phyloP scores from a whole-genome alignment of 176 grass and related monocot species.

The Urochloa ruziziensis region DNA sequence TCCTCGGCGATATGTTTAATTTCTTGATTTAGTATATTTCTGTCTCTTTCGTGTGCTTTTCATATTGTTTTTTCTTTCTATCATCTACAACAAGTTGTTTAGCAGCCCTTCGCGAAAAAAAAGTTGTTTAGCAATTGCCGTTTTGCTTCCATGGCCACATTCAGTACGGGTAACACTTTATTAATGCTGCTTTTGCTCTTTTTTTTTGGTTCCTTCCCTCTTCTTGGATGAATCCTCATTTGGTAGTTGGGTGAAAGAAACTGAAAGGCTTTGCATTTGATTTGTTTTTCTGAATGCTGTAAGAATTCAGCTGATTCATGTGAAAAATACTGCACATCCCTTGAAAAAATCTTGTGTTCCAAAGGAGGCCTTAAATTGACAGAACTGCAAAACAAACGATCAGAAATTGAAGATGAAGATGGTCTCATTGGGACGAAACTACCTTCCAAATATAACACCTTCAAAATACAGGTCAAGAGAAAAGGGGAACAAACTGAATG shows the following conservation, averaged over 20 bases:
- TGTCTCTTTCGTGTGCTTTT: neutral
- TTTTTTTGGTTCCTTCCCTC: neutral
- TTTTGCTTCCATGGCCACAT: neutral
- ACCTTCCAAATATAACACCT: neutral
- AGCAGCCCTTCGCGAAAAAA: too few relatives aligned
- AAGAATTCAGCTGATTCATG: neutral
- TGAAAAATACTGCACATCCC: neutral
- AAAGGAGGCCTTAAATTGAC: neutral
- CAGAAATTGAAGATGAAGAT: neutral
- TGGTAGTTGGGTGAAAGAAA: neutral
- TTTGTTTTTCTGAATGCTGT: neutral
- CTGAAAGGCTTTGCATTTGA: neutral
- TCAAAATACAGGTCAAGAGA: slow-evolving; percentile 22
- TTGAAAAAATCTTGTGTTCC: neutral
- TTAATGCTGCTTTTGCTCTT: neutral
- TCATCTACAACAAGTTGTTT: too few relatives aligned
- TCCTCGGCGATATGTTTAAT: neutral
- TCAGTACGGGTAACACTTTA: neutral
- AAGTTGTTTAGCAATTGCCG: neutral
- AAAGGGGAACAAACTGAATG: neutral
- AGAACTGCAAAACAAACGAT: neutral
- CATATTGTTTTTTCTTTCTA: neutral
- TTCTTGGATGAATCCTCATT: neutral
- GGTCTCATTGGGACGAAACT: neutral
- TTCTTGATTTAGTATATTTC: neutral